Base-by-base conservation (phyloP, 2,329 filamentous ascomycete genomes). In the Myriosclerotinia scirpicola region DNA sequence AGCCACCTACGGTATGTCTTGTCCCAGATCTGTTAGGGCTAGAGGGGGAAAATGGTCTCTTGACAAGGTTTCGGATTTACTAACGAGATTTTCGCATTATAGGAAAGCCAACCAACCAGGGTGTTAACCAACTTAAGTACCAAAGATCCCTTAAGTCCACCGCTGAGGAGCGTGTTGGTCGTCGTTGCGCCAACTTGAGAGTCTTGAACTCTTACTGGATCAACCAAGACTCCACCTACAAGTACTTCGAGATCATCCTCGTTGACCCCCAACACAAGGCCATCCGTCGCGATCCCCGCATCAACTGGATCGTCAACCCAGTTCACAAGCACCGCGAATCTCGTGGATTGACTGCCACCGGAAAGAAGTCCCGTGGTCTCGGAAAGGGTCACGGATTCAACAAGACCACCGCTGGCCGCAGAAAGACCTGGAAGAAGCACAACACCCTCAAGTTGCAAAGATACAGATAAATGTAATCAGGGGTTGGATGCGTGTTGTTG, bases 191-290 rank as follows among this genome's bases (percentile, higher is more conserved):
- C 84, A 99, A 99, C 86, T 85, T 99, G 82, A 93, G 95, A 80
- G 95, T 99, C 80, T 91, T 99, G 80, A 99, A 99, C 91, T 98
- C 94, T 73, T 99, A 99, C 93, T 99, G 96, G 96, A 92, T 99
- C 87, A 99, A 99, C 91, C 93, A 98, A 88, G 95, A 99, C 87
- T 97, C 93, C 70, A 99, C 95, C 84, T 99, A 98, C 92, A 99
- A 99, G 89, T 99, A 99, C 91, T 99, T 88, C 87, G 95, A 99
- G 86, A 90, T 98, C 83, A 98, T 99, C 86, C 92, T 97, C 80
- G 94, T 99, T 81, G 95, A 99, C 86, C 95, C 95, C 81, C 91
- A 96, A 87, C 95, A 99, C 92, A 98, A 98, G 89, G 95, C 95
- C 80, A 99, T 99, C 88, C 95, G 95, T 83, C 92, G 91, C 80